Conservation (phyloP, 345 rosid species). For the Gossypium raimondii region DNA sequence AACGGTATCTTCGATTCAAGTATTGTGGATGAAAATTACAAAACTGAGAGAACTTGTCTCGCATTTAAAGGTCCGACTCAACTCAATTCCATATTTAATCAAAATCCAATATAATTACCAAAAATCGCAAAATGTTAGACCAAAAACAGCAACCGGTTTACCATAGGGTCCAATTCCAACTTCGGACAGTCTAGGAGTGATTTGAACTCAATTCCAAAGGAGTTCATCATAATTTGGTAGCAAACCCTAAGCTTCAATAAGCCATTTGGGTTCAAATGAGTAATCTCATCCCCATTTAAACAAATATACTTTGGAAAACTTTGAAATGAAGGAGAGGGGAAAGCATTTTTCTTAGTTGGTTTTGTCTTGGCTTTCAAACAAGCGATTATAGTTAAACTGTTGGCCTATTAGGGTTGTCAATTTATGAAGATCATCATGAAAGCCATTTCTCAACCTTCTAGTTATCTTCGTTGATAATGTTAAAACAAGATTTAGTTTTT, state of each 20-base stretch:
- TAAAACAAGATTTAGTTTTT: too few species aligned
- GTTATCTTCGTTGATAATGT: constrained; percentile 9
- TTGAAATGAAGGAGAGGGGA: not conserved
- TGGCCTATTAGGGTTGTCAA: constrained; percentile 16
- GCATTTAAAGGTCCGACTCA: too few species aligned
- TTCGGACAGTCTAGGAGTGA: not conserved
- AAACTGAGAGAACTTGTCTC: too few species aligned
- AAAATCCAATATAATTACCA: too few species aligned
- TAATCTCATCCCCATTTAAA: too few species aligned
- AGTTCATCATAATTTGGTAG: not conserved
- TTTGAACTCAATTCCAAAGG: not conserved
- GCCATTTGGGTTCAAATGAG: not conserved
- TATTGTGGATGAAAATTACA: too few species aligned
- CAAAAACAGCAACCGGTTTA: too few species aligned
- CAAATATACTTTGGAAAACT: too few species aligned
- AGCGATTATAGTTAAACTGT: constrained; percentile 5
- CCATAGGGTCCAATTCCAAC: too few species aligned
- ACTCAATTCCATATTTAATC: too few species aligned
- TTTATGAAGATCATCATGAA: constrained; percentile 31
- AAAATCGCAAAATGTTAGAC: too few species aligned
- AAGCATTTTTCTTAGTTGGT: constrained; percentile 35
- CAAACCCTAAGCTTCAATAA: not conserved
- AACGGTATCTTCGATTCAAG: too few species aligned
- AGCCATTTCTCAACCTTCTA: constrained; percentile 40
- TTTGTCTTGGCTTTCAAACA: constrained; percentile 41